Conservation (phyloP, 768 basidiomycete genomes). For the Boletus sensibilis region DNA sequence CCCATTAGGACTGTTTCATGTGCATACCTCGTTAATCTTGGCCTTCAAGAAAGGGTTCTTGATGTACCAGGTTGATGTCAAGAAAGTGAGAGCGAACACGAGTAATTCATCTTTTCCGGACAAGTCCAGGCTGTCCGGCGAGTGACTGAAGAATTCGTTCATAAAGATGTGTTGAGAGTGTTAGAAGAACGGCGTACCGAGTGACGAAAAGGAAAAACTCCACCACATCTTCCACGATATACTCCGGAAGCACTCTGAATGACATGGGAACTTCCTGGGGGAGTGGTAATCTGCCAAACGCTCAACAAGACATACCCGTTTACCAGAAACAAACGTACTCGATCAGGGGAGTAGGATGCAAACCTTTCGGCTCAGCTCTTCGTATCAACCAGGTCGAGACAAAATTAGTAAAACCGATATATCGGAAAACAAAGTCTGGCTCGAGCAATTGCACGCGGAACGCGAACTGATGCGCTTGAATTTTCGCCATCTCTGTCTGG, state of each 20-base stretch:
- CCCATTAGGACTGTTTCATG: not conserved
- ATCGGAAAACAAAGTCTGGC: constrained; percentile 76
- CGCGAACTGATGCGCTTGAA: constrained; percentile 71
- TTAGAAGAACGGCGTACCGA: constrained; percentile 48
- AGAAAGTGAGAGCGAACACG: constrained; percentile 85
- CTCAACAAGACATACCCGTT: constrained; percentile 1
- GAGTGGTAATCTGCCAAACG: constrained; percentile 67
- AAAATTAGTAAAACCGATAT: constrained; percentile 83
- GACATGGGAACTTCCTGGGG: constrained; percentile 80
- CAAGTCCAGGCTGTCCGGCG: constrained; percentile 79
- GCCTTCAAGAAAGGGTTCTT: constrained; percentile 98
- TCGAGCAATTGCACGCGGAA: constrained; percentile 86
- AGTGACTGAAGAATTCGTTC: constrained; percentile 39
- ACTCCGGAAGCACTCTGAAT: constrained; percentile 90
- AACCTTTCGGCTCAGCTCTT: constrained; percentile 76
- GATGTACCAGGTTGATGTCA: constrained; percentile 95
- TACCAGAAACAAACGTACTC: constrained; percentile 48
- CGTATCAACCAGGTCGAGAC: constrained; percentile 93
- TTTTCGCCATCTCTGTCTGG: constrained; percentile 66
- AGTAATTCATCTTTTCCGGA: constrained; percentile 85
- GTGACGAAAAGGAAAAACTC: constrained; percentile 85
- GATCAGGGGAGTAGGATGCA: constrained; percentile 67
- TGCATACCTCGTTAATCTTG: constrained; percentile 85
- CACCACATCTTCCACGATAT: constrained; percentile 89
- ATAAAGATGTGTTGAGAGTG: not conserved